Evolutionary conservation across 2,329 filamentous ascomycete genomes (phyloP), one percentile per base, ranked within the genome.

Genomic region (Lecanoromycetidae sp.): DNA sequence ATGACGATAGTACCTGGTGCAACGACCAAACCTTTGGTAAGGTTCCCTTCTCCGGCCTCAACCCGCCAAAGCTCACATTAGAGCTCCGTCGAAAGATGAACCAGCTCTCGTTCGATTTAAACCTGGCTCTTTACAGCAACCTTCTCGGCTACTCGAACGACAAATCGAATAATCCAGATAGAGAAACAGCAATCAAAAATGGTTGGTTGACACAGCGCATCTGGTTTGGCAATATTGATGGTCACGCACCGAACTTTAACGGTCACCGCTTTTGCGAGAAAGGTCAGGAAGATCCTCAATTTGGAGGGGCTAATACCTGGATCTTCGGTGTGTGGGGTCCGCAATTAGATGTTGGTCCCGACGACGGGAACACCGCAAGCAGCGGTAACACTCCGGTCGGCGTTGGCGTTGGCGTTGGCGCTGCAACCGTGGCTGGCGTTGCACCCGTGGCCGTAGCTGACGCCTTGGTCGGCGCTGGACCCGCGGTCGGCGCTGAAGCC

Each of bases 221-320:
- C 27, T 19, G 4, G 4, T 29, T 30, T 19, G 8, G 5, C 15
- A 44, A 23, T n/a, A 6, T 19, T 10, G 40, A 44, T 12, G 7
- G 27, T 4, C 13, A 20, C 27, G 19, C 6, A 20, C 20, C 7
- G 25, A 20, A 8, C 25, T 30, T 29, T 29, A 19, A 7, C 8
- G 40, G 40, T 10, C 40, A 44, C 27, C 40, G 40, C 29, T 44
- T 33, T 29, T 44, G 40, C 40, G 40, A 44, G 25, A 25, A 10
- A 25, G 38, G 38, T 23, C 7, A 26, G 20, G 38, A 41, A 41
- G 38, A 41, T 15, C 38, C 38, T 17, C 19, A 41, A 17, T 41
- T 41, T 25, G 3, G 25, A 13, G 20, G 15, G 20, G 17, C 38
- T 13, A 41, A 9, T 23, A 25, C 20, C 19, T 41, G 38, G 38